Conservation (phyloP, 495 filamentous ascomycete genomes). For the Jackrogersella multiformis region DNA sequence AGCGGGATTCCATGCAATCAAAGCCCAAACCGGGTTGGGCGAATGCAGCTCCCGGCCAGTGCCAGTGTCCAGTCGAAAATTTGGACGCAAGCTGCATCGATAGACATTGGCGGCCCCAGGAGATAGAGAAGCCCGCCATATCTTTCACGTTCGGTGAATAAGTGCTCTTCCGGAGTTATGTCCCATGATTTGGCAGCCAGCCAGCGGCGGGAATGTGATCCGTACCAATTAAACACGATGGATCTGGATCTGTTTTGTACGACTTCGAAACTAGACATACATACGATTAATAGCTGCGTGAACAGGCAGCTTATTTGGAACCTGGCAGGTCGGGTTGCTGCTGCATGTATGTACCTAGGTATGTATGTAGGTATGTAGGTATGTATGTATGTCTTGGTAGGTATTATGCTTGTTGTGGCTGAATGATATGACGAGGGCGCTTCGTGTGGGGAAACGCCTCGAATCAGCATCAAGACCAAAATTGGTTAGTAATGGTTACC, state of each 20-base stretch:
- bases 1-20: constrained; percentile 32
- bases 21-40: constrained; percentile 38
- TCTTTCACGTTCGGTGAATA: constrained; percentile 23
- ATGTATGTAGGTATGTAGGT: too few relatives aligned
- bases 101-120: constrained; percentile 25
- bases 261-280: constrained; percentile 7
- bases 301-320: constrained; percentile 27
- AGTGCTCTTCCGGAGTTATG: constrained; percentile 14
- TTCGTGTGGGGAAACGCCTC: constrained; percentile 23
- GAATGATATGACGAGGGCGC: constrained; percentile 10
- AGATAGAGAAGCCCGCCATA: constrained; percentile 18
- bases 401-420: background rate
- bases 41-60: constrained; percentile 30
- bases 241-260: constrained; percentile 31
- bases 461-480: background rate
- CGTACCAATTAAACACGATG: constrained; percentile 23
- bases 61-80: constrained; percentile 11
- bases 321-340: constrained; percentile 18
- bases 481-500: background rate
- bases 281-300: constrained; percentile 18
- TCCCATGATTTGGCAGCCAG: constrained; percentile 16
- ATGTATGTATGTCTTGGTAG: background rate
- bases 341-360: background rate
- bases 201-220: constrained; percentile 13
- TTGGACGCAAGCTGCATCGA: constrained; percentile 29